These are phyloP conservation scores for Botrytis squamosa DNA, from an alignment of 2,329 filamentous ascomycete genomes.

Conservation along the genomic window DNA sequence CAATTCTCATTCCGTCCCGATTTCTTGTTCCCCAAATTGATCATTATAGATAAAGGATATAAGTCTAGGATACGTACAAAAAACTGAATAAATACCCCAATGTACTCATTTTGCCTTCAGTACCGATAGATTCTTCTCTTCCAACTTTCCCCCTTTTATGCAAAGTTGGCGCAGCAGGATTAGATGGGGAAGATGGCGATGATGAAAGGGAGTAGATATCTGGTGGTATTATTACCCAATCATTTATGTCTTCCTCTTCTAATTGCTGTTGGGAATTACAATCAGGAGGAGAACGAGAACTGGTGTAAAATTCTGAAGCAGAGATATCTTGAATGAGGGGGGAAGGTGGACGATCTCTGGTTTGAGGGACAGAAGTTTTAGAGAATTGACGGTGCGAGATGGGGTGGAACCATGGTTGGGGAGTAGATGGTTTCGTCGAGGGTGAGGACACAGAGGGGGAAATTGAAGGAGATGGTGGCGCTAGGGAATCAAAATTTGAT, in stretches of 20 bases:
- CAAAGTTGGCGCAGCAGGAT: no score
- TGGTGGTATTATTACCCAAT: constrained; percentile 4
- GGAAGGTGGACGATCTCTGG: background rate
- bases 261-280: background rate
- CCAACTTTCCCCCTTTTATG: background rate
- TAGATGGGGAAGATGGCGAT: background rate
- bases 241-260: background rate
- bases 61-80: background rate
- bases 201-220: background rate
- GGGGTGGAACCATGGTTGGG: background rate
- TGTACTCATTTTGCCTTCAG: background rate
- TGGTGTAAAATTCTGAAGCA: background rate
- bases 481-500: background rate
- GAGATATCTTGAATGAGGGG: background rate
- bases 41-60: no score
- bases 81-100: background rate
- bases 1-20: background rate
- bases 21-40: background rate
- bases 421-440: background rate
- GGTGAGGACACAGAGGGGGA: background rate
- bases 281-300: background rate
- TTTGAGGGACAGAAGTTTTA: background rate
- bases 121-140: background rate
- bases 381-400: background rate
- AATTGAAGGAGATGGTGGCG: background rate